Base-by-base conservation (phyloP, 257 asterid species). In the Nicotiana obtusifolia region DNA sequence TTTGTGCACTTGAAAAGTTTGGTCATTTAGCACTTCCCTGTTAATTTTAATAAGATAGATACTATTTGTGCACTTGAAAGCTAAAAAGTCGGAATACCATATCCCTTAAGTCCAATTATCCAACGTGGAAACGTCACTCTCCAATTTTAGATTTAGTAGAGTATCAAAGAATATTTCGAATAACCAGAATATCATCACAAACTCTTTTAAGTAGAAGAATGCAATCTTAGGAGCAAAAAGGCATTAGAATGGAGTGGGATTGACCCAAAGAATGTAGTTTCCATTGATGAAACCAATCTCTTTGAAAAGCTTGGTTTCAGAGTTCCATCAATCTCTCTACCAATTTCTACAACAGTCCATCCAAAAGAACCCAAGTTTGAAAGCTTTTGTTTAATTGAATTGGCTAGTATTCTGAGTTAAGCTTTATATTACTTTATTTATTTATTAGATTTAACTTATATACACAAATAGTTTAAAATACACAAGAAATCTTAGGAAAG, bases 321-420 rank as follows among this genome's bases (percentile, higher is more conserved):
- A 81, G 97, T 53, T 92, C 93, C 91, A 84, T 95, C 80, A 87
- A 87, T 67, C 96, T 95, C 85, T 95, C 98, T 80, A 93, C 98
- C 83, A 87, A 90, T 83, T 95, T 95, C 89, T 93, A 95, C 87
- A 90, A 80, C 84, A 92, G 99, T 92, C 24, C 54, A 33, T 65
- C 3, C 52, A 75, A 10, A 17, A n/a, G 33, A 11, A 24, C 35
- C 19, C 35, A 16, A 52, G 22, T 19, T 65, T 65, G 24, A 65
- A 41, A 30, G 3, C 15, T 31, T 65, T 65, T 30, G 14, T 31
- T 65, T 13, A 65, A 31, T 65, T 65, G 30, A 9, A 59, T 20
- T 59, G n/a, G 65, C 26, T 19, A 20, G 65, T n/a, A 59, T 59
- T 59, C 1, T 59, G 26, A n/a, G 11, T n/a, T 59, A 14, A 59